A percentile compares a stretch with the other conserved stretches of the same genome.
Conservation (phyloP, 225 moss, liverwort and hornwort species). For the Marchantia paleacea region DNA sequence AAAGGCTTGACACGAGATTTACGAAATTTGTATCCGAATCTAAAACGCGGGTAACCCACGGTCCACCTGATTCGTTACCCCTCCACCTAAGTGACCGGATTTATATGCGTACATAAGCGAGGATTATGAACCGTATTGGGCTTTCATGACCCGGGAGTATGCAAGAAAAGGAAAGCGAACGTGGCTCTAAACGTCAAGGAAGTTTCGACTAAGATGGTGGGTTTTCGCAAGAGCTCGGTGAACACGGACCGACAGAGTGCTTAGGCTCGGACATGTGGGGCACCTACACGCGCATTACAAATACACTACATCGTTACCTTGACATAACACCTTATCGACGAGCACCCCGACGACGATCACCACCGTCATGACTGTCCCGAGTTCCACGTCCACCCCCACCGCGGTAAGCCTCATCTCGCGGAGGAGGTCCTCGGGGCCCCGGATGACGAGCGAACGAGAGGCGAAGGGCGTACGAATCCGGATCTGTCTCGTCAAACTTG, state of each 20-base stretch:
- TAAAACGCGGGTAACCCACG: conserved; percentile 18
- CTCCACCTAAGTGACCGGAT: not conserved
- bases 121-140: conserved; percentile 14
- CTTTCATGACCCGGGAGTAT: conserved; percentile 2
- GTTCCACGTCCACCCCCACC: conserved; percentile 68
- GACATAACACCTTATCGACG: conserved; percentile 34
- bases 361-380: conserved; percentile 33
- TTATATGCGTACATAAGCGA: conserved; percentile 14
- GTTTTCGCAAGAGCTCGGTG: conserved; percentile 16
- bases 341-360: conserved; percentile 35
- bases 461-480: conserved; percentile 93
- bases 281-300: not conserved
- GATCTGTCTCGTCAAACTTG: conserved; percentile 98
- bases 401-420: conserved; percentile 77
- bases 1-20: conserved; percentile 7
- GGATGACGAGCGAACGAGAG: conserved; percentile 98
- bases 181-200: conserved; percentile 24
- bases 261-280: conserved; percentile 12
- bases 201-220: conserved; percentile 3
- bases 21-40: conserved; percentile 9
- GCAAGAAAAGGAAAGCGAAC: conserved; percentile 20
- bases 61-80: conserved; percentile 28
- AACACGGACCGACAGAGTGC: conserved; percentile 8
- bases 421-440: conserved; percentile 89
- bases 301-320: conserved; percentile 24